A percentile compares a stretch with the other conserved stretches of the same genome.
Conservation (phyloP, 2,329 filamentous ascomycete species). For the Colletotrichum caudatum region DNA sequence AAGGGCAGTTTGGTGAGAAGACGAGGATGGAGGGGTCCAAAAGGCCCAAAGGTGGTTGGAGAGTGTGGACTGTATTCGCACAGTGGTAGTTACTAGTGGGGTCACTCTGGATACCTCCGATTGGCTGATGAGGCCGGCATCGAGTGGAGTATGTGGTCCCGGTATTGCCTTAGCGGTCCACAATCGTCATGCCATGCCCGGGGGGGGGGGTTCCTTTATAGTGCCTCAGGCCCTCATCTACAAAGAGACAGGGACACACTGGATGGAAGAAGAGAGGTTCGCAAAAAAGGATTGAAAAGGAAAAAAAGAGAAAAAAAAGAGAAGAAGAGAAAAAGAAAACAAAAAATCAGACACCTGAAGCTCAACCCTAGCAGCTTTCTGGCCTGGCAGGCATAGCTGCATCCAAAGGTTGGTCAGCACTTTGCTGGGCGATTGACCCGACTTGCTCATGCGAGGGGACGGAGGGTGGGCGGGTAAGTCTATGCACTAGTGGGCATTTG, state of each 20-base stretch:
- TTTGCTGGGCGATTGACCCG: conserved; percentile 30
- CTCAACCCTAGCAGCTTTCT: conserved; percentile 24
- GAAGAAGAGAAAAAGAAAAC: conserved; percentile 5
- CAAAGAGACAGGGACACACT: background rate
- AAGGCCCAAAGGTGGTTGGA: conserved; percentile 33
- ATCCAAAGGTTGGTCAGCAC: conserved; percentile 37
- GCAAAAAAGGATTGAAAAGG: conserved; percentile 12
- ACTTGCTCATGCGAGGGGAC: conserved; percentile 25
- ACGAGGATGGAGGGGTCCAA: conserved; percentile 20
- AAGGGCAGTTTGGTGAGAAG: conserved; percentile 9
- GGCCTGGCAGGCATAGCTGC: conserved; percentile 32
- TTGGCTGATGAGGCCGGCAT: conserved; percentile 26
- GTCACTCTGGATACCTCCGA: conserved; percentile 29
- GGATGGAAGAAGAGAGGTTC: background rate
- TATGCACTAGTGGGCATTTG: conserved; percentile 33
- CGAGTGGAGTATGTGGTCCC: conserved; percentile 33
- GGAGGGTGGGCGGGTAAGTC: conserved; percentile 34
- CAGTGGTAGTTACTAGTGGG: conserved; percentile 14
- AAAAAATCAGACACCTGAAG: background rate
- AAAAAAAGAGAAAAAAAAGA: background rate
- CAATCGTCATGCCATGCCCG: conserved; percentile 35
- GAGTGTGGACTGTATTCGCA: conserved; percentile 19
- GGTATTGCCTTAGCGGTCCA: conserved; percentile 22
- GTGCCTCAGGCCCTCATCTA: conserved; percentile 17
- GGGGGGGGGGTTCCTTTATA: background rate